Evolutionary conservation across 495 filamentous ascomycete species (phyloP).

Genomic region (Tetracladium marchalianum): DNA sequence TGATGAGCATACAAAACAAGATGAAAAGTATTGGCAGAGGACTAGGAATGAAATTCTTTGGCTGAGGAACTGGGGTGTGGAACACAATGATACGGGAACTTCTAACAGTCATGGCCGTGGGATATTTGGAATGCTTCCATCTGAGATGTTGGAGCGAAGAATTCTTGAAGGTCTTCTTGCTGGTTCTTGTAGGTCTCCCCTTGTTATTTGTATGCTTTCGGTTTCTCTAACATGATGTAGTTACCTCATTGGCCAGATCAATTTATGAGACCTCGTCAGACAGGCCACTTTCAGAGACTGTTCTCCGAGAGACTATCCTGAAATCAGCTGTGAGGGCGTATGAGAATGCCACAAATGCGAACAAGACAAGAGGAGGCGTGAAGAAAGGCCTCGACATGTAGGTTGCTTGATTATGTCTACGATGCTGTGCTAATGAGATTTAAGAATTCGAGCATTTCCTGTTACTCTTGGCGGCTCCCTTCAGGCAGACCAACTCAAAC

Average conservation of each 20-base stretch:
- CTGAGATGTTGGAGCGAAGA: conserved; percentile 58
- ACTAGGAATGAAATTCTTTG: conserved; percentile 63
- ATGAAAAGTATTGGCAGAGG: conserved; percentile 58
- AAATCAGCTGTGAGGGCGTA: conserved; percentile 63
- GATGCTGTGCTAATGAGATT: neutral
- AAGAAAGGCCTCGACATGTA: conserved; percentile 73
- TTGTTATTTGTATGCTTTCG: neutral
- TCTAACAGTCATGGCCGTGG: conserved; percentile 37
- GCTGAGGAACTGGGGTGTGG: conserved; percentile 69
- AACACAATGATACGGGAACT: conserved; percentile 23
- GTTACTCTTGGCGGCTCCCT: conserved; percentile 48
- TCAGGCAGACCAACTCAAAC: conserved; percentile 45
- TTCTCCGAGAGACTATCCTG: conserved; percentile 57
- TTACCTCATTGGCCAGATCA: conserved; percentile 56
- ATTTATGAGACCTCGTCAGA: conserved; percentile 52
- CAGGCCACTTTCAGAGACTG: conserved; percentile 36
- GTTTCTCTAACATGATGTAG: conserved; percentile 24
- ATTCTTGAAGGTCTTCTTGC: conserved; percentile 63
- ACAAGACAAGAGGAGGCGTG: conserved; percentile 69
- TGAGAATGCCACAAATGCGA: conserved; percentile 86
- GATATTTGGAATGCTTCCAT: conserved; percentile 59
- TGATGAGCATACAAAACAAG: conserved; percentile 33
- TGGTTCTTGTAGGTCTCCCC: conserved; percentile 48
- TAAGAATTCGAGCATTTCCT: conserved; percentile 62
- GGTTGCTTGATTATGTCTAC: conserved; percentile 3